A percentile compares a stretch with the other conserved stretches of the same genome.
phyloP scores from a whole-genome alignment of 495 filamentous ascomycete species.

The Lophiostoma macrostomum region DNA sequence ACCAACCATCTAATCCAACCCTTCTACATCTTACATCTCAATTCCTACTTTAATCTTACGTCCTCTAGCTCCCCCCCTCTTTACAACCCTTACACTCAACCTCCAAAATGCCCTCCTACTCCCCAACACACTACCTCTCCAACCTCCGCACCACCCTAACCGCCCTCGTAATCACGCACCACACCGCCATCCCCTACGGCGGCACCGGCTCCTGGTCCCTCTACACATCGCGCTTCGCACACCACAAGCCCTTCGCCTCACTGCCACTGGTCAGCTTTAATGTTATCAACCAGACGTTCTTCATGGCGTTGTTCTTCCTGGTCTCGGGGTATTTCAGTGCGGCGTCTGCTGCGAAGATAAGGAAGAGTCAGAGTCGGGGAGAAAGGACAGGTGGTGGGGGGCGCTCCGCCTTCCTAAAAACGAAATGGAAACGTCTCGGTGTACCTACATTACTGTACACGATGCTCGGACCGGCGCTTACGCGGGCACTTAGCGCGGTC shows the following conservation, averaged over 20 bases:
- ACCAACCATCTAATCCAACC: no score
- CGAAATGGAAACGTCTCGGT: constrained; percentile 14
- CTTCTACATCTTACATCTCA: no score
- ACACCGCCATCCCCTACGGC: constrained; percentile 19
- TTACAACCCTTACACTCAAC: neutral
- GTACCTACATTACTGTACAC: constrained; percentile 9
- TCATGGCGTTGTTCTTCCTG: constrained; percentile 25
- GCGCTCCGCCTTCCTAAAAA: neutral
- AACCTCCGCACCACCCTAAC: constrained; percentile 24
- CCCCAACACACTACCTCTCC: constrained; percentile 10
- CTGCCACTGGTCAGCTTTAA: constrained; percentile 9
- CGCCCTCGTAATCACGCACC: constrained; percentile 20
- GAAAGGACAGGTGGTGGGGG: neutral
- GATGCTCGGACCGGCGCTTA: neutral
- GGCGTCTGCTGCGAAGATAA: neutral
- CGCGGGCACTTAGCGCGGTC: neutral
- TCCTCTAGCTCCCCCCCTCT: no score
- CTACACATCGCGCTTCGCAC: neutral
- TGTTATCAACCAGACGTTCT: constrained; percentile 23
- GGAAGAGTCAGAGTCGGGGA: neutral
- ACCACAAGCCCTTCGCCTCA: neutral
- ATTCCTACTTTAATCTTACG: no score
- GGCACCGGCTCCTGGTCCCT: constrained; percentile 14
- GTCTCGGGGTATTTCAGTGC: constrained; percentile 17
- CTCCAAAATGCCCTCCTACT: neutral